phyloP scores from a whole-genome alignment of 805 yeast species.

The Yarrowia sp. region DNA sequence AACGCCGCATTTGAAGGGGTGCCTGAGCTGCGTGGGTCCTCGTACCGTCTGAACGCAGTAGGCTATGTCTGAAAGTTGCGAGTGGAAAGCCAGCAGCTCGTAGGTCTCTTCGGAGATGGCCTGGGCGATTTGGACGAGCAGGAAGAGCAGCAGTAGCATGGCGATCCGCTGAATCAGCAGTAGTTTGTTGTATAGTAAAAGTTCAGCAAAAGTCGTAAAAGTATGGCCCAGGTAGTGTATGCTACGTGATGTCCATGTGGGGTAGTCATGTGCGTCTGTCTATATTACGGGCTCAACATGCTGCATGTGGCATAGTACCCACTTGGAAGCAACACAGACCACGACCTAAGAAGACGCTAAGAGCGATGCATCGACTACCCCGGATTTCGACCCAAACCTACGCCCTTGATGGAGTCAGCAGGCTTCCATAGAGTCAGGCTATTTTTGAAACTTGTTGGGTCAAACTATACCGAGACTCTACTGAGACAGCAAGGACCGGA shows the following conservation, averaged over 20 bases:
- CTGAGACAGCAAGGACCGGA: no score
- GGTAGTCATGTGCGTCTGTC: constrained; percentile 2
- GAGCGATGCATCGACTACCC: no score
- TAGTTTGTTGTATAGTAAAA: no score
- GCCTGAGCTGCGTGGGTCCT: constrained; percentile 12
- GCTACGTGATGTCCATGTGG: not conserved
- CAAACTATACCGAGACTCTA: no score
- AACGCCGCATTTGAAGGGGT: constrained; percentile 7
- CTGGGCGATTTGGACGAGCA: not conserved
- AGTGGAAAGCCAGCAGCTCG: not conserved
- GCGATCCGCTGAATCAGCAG: no score
- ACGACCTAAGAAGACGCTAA: not conserved
- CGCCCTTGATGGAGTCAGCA: no score
- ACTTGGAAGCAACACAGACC: no score
- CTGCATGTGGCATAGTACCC: not conserved
- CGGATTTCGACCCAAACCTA: not conserved
- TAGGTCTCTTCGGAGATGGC: not conserved
- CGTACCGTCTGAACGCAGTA: constrained; percentile 6
- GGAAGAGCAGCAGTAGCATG: not conserved
- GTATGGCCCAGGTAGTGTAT: not conserved
- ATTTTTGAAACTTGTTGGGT: no score
- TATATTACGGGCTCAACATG: not conserved
- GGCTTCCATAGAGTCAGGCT: no score
- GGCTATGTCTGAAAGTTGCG: constrained; percentile 4
- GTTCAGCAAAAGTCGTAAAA: not conserved